Conservation (phyloP, 352 stramenopile species). For the Phytopythium sindhum region DNA sequence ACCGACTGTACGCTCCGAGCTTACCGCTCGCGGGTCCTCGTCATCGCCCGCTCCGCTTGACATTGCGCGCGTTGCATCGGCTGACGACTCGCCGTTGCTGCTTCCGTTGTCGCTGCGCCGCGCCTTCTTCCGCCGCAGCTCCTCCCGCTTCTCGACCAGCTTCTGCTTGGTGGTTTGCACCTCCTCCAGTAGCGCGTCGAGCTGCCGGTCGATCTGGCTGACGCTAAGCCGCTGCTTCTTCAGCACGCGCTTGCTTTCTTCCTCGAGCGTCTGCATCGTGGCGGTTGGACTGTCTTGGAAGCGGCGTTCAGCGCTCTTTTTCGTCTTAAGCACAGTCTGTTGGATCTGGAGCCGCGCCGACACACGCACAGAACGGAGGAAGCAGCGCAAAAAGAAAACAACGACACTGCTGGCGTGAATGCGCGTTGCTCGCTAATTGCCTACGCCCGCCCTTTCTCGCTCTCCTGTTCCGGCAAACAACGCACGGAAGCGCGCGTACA, state of each 20-base stretch:
- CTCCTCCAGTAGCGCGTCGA: slow-evolving; percentile 58
- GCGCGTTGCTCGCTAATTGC: no score
- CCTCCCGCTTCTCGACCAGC: slow-evolving; percentile 51
- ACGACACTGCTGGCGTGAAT: no score
- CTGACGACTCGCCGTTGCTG: background rate
- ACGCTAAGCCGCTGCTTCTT: slow-evolving; percentile 70
- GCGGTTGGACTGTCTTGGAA: background rate
- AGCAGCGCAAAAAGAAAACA: no score
- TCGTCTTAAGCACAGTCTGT: background rate
- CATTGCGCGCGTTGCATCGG: background rate
- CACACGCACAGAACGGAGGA: no score
- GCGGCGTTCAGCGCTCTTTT: background rate
- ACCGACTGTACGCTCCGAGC: background rate
- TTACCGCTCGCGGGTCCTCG: background rate
- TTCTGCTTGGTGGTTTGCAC: slow-evolving; percentile 57
- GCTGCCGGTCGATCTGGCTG: slow-evolving; percentile 55
- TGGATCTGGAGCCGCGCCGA: no score
- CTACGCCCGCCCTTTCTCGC: no score
- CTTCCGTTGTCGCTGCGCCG: background rate
- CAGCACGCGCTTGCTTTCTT: slow-evolving; percentile 58
- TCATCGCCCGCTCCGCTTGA: background rate
- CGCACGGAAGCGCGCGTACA: no score
- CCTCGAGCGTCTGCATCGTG: slow-evolving; percentile 54
- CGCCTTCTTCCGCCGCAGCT: slow-evolving; percentile 66
- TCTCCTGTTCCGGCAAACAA: no score